Percentiles rank a stretch among this genome's conserved stretches.
Evolutionary conservation across 148 eudicot species (phyloP).

Genomic region (Mesembryanthemum crystallinum): DNA sequence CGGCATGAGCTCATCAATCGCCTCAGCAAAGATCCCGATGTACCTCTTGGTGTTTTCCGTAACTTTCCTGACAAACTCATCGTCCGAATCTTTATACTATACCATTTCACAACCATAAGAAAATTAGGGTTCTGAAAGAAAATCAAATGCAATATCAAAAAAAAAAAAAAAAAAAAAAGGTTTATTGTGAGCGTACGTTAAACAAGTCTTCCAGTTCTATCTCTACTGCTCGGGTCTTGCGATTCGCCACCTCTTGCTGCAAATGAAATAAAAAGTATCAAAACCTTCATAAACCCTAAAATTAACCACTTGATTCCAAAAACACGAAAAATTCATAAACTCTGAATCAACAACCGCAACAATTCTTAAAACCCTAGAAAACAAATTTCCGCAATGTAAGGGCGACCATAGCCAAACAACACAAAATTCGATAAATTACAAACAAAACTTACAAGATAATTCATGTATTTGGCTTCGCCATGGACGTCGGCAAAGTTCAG

Average conservation of each 20-base stretch:
- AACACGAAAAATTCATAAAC: not conserved
- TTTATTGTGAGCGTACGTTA: constrained; percentile 35
- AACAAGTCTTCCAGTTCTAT: constrained; percentile 80
- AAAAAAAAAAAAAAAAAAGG: not conserved
- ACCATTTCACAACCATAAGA: not conserved
- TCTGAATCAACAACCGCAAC: not conserved
- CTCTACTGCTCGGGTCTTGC: constrained; percentile 65
- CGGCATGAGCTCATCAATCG: constrained; percentile 83
- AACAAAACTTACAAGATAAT: constrained; percentile 50
- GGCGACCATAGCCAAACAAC: not conserved
- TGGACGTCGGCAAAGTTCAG: constrained; percentile 60
- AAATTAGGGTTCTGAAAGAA: not conserved
- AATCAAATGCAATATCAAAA: not conserved
- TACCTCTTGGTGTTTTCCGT: constrained; percentile 81
- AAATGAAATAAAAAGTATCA: not conserved
- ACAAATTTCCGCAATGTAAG: not conserved
- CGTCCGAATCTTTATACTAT: constrained; percentile 91
- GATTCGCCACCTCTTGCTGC: constrained; percentile 98
- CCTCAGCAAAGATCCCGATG: constrained; percentile 72
- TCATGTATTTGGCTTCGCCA: constrained; percentile 84
- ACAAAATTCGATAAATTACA: not conserved
- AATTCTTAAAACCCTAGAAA: not conserved
- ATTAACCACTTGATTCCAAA: not conserved
- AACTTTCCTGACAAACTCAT: constrained; percentile 70
- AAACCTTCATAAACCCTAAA: constrained; percentile 17